Percentiles rank a stretch among this genome's conserved stretches.
These are phyloP conservation scores for Botrytis galanthina DNA, from an alignment of 2,329 filamentous ascomycete genomes.

Conservation along the genomic window DNA sequence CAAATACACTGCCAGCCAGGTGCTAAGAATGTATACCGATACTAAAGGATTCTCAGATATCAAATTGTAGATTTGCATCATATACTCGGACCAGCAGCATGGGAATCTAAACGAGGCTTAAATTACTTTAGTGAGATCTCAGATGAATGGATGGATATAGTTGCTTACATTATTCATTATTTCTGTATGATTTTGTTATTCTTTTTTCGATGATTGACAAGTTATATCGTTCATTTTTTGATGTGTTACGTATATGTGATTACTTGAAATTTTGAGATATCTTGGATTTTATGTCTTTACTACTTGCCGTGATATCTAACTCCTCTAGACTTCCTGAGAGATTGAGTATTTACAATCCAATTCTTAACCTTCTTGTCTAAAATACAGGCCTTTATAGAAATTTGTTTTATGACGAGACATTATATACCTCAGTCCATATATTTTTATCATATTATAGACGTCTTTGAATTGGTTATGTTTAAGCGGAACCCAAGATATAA, in stretches of 20 bases:
- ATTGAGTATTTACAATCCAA: not conserved
- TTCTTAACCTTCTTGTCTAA: not conserved
- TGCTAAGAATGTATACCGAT: accelerated
- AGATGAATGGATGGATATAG: too few species aligned
- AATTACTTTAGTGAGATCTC: not conserved
- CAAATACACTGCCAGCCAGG: not conserved
- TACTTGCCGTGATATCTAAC: not conserved
- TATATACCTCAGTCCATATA: accelerated
- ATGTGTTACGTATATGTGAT: not conserved
- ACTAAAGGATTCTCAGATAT: not conserved
- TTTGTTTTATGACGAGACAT: not conserved
- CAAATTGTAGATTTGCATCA: not conserved
- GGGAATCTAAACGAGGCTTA: not conserved
- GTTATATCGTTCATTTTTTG: too few species aligned
- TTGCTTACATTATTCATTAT: too few species aligned
- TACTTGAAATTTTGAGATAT: not conserved
- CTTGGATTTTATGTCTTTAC: not conserved
- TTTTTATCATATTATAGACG: too few species aligned
- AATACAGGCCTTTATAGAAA: not conserved
- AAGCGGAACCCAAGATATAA: not conserved
- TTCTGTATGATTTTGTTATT: too few species aligned
- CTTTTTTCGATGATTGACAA: too few species aligned
- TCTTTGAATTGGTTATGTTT: not conserved
- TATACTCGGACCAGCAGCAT: accelerated
- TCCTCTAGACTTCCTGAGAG: not conserved